phyloP scores from a whole-genome alignment of 2,329 filamentous ascomycete genomes.

The Aspergillus pseudonomiae region DNA sequence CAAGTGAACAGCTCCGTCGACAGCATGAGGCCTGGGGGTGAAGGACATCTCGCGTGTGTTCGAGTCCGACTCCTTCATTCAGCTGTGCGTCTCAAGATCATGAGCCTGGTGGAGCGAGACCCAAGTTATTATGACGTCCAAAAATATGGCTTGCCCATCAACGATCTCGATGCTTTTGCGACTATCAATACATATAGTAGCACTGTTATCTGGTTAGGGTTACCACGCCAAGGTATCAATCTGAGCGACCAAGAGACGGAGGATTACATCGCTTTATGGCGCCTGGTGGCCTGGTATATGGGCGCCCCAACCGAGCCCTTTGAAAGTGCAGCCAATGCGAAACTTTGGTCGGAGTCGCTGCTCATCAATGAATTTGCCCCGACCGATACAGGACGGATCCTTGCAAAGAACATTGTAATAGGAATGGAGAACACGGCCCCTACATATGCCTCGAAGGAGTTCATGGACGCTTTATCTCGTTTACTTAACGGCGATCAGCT shows the following conservation, averaged over 20 bases:
- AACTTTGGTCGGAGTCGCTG: background rate
- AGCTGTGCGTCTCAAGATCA: background rate
- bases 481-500: background rate
- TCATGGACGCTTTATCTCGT: background rate
- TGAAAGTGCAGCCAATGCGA: background rate
- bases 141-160: background rate
- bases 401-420: background rate
- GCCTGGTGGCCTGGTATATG: background rate
- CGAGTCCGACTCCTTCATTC: background rate
- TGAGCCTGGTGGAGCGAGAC: background rate
- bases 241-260: background rate
- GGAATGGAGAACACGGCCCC: background rate
- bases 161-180: background rate
- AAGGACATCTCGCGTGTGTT: background rate
- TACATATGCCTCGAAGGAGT: background rate
- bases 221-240: background rate
- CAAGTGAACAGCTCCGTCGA: background rate
- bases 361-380: background rate
- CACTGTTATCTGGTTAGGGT: background rate
- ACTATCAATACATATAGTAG: background rate
- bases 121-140: background rate
- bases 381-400: background rate
- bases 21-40: background rate
- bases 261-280: background rate
- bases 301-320: background rate